phyloP scores from a whole-genome alignment of 805 yeast genomes.

The Candida khao-thaluensis region DNA sequence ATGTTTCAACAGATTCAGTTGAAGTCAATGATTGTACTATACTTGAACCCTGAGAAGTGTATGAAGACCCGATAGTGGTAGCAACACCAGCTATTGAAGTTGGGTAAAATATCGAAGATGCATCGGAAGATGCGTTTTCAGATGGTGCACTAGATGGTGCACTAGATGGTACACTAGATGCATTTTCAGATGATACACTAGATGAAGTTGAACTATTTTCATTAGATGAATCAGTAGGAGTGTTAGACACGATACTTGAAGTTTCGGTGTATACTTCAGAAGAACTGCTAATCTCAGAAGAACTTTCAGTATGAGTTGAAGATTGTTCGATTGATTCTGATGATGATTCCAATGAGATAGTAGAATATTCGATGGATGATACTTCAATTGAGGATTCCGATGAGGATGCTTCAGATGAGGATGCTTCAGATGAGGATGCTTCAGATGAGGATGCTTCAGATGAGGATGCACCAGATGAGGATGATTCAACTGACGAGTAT shows the following conservation, averaged over 20 bases:
- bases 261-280: slow-evolving; percentile 6
- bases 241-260: slow-evolving; percentile 9
- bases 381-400: slow-evolving; percentile 2
- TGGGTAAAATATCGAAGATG: not conserved
- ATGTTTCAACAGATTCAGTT: not conserved
- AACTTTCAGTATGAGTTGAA: not conserved
- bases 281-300: not conserved
- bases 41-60: not conserved
- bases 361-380: not conserved
- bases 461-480: not conserved
- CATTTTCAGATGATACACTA: too few species aligned
- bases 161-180: too few species aligned
- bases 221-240: not conserved
- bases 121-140: too few species aligned
- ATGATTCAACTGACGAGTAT: not conserved
- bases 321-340: slow-evolving; percentile 3
- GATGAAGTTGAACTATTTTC: not conserved
- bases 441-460: not conserved
- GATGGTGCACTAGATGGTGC: too few species aligned
- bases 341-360: not conserved
- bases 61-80: not conserved
- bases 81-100: not conserved
- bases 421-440: not conserved
- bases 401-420: not conserved
- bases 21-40: not conserved